These are phyloP conservation scores for Eragrostis tef DNA, from an alignment of 202 grass and related monocot species.

Conservation along the genomic window DNA sequence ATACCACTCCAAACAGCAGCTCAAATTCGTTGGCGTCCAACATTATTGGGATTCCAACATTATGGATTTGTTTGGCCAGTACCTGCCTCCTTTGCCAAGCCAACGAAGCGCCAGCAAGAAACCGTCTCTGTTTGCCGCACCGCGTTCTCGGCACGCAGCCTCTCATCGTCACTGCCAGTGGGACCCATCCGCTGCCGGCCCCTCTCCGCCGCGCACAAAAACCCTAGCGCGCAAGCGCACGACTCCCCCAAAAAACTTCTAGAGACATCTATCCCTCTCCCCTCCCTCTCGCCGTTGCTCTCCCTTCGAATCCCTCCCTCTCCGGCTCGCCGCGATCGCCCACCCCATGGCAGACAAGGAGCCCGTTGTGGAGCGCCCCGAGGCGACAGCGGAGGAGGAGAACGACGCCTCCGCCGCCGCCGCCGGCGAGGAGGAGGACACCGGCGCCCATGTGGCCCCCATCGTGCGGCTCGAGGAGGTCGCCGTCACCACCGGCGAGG, in stretches of 20 bases:
- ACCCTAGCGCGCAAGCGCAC: conserved; percentile 46
- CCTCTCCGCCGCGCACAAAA: conserved; percentile 36
- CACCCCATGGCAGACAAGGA: conserved; percentile 59
- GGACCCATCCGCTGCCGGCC: background rate
- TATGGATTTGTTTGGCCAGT: background rate
- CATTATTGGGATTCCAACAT: background rate
- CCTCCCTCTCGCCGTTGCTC: conserved; percentile 9
- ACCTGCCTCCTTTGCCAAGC: background rate
- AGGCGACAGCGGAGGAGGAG: conserved; percentile 40
- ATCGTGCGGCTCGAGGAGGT: conserved; percentile 79
- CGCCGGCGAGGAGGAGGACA: conserved; percentile 73
- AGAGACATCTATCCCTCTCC: background rate
- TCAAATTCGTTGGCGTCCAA: no score
- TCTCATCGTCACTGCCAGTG: background rate
- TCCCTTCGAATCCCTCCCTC: background rate
- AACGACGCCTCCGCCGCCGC: conserved; percentile 25
- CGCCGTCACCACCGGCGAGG: conserved; percentile 69
- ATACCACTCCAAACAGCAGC: no score
- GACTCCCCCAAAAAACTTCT: background rate
- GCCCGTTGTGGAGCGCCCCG: conserved; percentile 43
- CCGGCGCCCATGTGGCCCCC: conserved; percentile 70
- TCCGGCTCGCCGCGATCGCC: conserved; percentile 10
- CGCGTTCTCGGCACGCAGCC: background rate
- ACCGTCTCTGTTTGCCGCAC: background rate
- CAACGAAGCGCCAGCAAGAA: background rate